Evolutionary conservation across 148 eudicot species (phyloP), one percentile per base, ranked within the genome.

Genomic region (Rhododendron williamsianum): DNA sequence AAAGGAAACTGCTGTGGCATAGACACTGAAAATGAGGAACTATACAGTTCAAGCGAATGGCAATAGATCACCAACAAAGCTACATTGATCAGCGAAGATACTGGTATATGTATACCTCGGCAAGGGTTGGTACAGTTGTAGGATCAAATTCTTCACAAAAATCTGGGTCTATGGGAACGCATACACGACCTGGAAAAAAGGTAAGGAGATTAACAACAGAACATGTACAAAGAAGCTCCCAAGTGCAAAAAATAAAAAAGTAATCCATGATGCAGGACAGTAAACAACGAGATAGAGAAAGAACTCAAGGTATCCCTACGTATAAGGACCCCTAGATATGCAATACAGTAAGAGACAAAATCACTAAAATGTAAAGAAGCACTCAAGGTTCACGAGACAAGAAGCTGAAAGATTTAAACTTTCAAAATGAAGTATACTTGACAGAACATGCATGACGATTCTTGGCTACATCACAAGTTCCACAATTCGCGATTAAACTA

Each of bases 121-220:
- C 87, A 88, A 97, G 98, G 13, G 98, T 95, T 86, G 98, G 99
- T 63, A 92, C 96, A 83, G 88, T 89, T 78, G 95, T 86, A 51
- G 98, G 98, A 90, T 95, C 98, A 86, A 97, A 97, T 45, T 93
- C 95, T 84, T 97, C 98, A 78, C 99, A 97, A 35, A 80, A 49
- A 56, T 90, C 84, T 25, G 98, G 99, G 90, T 95, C 96, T 86
- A 97, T 95, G 5, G 99, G 98, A 84, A 97, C 89, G 83, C 98
- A 97, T 56, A 97, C 98, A 82, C 94, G 94, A 71, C 98, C 98
- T 97, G 87, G 52, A 84, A 33, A 90, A 83, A 80, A 88, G 82
- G 51, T 74, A 4, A 84, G 35, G 25, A 73, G 58, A 84, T 48
- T 33, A 45, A 63, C 6, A 4, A 13, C 52, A n/a, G 13, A 82